Evolutionary conservation across 1,284 basidiomycete genomes (phyloP).

Genomic region (Schizophyllum commune): DNA sequence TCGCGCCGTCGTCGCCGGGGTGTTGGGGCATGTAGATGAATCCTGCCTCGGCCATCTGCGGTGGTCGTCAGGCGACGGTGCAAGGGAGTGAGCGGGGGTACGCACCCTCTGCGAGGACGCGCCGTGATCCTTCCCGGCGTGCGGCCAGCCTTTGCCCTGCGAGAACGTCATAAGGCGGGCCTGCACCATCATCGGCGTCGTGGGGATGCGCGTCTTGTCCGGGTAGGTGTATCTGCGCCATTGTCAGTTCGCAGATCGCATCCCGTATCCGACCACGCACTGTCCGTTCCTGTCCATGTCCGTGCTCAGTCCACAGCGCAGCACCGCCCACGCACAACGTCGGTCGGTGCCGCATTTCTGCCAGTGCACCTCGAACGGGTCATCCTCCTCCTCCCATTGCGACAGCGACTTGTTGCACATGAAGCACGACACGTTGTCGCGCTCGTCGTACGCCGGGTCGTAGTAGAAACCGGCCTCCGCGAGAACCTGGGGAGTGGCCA

Average conservation of each 20-base stretch:
- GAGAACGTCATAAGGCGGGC: slow-evolving; percentile 63
- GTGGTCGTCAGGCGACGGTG: neutral
- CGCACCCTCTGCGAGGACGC: slow-evolving; percentile 65
- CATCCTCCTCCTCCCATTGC: slow-evolving; percentile 74
- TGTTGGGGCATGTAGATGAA: slow-evolving; percentile 68
- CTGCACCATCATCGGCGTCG: slow-evolving; percentile 57
- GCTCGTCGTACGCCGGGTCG: slow-evolving; percentile 50
- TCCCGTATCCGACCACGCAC: slow-evolving; percentile 28
- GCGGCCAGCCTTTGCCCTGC: slow-evolving; percentile 58
- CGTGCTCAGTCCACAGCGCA: slow-evolving; percentile 56
- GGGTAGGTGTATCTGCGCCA: slow-evolving; percentile 42
- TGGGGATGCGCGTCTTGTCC: slow-evolving; percentile 55
- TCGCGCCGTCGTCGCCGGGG: slow-evolving; percentile 62
- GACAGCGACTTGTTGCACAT: slow-evolving; percentile 68
- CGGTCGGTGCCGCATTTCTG: slow-evolving; percentile 42
- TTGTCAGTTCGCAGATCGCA: neutral
- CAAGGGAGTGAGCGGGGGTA: slow-evolving; percentile 1
- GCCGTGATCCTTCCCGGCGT: slow-evolving; percentile 51
- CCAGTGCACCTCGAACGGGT: slow-evolving; percentile 75
- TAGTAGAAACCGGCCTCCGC: slow-evolving; percentile 83
- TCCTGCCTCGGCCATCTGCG: slow-evolving; percentile 76
- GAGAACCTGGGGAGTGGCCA: slow-evolving; percentile 61
- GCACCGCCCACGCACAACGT: slow-evolving; percentile 67
- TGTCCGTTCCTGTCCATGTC: slow-evolving; percentile 49
- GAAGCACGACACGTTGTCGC: slow-evolving; percentile 70